Evolutionary conservation across 176 grass and related monocot genomes (phyloP).

Genomic region (Oryza punctata): DNA sequence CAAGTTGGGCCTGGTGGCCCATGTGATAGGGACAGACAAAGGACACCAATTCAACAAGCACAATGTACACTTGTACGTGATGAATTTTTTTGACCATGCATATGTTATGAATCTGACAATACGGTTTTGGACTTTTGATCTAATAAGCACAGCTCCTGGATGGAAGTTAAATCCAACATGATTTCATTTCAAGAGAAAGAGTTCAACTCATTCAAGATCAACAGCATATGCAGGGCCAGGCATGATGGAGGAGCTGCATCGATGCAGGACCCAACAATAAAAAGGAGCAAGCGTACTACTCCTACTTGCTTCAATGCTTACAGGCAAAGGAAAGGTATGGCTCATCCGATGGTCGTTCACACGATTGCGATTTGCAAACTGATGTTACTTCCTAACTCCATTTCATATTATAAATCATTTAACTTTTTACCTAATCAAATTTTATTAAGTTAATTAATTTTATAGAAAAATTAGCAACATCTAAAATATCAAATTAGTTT

Average conservation of each 20-base stretch:
- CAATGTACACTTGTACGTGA: not conserved
- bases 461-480: too few relatives aligned
- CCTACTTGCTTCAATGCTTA: not conserved
- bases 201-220: not conserved
- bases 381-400: too few relatives aligned
- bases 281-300: not conserved
- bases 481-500: too few relatives aligned
- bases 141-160: not conserved
- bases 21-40: not conserved
- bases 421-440: too few relatives aligned
- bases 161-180: not conserved
- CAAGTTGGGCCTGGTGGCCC: not conserved
- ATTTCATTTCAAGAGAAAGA: not conserved
- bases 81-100: too few relatives aligned
- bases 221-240: not conserved
- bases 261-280: not conserved
- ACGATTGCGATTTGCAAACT: conserved; percentile 24
- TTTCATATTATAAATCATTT: too few relatives aligned
- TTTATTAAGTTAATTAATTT: too few relatives aligned
- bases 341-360: not conserved
- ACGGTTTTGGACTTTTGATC: too few relatives aligned
- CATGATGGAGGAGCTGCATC: not conserved
- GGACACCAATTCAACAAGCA: not conserved
- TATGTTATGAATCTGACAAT: not conserved
- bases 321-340: not conserved